Evolutionary conservation across 257 asterid genomes (phyloP), one percentile per base, ranked within the genome.

Genomic region (Nicotiana noctiflora): DNA sequence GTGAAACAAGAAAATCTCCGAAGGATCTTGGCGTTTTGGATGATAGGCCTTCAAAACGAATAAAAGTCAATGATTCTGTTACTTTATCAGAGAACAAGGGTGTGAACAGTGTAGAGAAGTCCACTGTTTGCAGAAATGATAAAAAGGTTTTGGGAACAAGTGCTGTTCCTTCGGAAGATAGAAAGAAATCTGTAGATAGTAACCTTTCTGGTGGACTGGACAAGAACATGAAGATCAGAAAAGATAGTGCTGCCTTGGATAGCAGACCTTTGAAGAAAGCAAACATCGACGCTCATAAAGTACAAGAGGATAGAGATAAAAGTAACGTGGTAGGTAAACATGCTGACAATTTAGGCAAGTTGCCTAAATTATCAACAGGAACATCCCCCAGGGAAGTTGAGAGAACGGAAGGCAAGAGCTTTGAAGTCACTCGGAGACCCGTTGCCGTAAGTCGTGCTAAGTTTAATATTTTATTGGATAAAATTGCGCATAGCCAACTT

Each of bases 361-460:
- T 77, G 86, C 79, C 81, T 49, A 81, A 79, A 51, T 25, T 59
- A 18, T 56, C 65, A 59, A 27, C 25, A 23, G 53, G 75, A 44
- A 63, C 83, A 52, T n/a, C 77, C 52, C 25, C 25, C 0, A 74
- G 49, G 79, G 84, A 29, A 79, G 86, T 70, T 59, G 84, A 76
- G 76, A 83, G 81, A 56, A 85, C 76, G 12, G 88, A 80, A 51
- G 87, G 89, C 60, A 84, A 87, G 84, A 80, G 61, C 61, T 84
- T 90, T 53, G 92, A 89, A 82, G 97, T 91, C 84, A 86, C 91
- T 49, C 91, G 77, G 74, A 92, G 90, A 87, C 97, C 96, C 14
- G 51, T 23, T 84, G 85, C 11, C 72, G 98, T 95, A 95, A 95
- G 98, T 95, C 75, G 86, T 85, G 85, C 4, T 4, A 80, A 68